These are phyloP conservation scores for Fusarium phyllophilum DNA, from an alignment of 2,329 filamentous ascomycete species.

Conservation along the genomic window DNA sequence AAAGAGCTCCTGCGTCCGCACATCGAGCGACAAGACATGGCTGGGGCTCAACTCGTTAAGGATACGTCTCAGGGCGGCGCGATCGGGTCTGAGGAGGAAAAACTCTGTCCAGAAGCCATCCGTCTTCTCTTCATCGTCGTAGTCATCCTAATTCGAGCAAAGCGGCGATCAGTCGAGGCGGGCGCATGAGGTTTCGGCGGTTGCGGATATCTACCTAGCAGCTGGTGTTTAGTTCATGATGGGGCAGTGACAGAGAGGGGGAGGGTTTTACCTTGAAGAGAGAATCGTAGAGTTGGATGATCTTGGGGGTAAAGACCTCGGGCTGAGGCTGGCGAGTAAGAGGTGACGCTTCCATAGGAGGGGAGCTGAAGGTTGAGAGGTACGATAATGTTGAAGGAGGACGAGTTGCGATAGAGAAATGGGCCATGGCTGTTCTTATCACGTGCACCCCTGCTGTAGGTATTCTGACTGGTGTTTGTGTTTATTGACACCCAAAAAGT, in stretches of 20 bases:
- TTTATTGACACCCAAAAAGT: slow-evolving; percentile 4
- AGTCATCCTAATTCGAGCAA: slow-evolving; percentile 62
- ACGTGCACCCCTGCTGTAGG: slow-evolving; percentile 19
- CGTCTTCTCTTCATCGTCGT: slow-evolving; percentile 74
- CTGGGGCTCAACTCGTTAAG: slow-evolving; percentile 77
- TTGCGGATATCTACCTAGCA: slow-evolving; percentile 42
- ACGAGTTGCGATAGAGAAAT: slow-evolving; percentile 34
- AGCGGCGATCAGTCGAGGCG: slow-evolving; percentile 45
- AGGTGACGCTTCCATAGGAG: slow-evolving; percentile 85
- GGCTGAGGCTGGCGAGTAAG: slow-evolving; percentile 92
- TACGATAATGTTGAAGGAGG: slow-evolving; percentile 23
- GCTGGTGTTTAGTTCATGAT: slow-evolving; percentile 30
- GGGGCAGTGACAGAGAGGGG: neutral
- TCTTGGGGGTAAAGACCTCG: slow-evolving; percentile 92
- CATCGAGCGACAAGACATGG: slow-evolving; percentile 80
- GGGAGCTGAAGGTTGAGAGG: slow-evolving; percentile 16
- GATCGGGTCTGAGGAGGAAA: slow-evolving; percentile 88
- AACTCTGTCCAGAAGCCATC: slow-evolving; percentile 98
- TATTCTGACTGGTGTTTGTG: neutral
- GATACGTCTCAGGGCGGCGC: slow-evolving; percentile 71
- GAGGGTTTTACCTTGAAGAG: slow-evolving; percentile 75
- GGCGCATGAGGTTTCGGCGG: slow-evolving; percentile 28
- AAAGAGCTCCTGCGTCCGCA: slow-evolving; percentile 83
- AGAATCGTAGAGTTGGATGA: slow-evolving; percentile 87
- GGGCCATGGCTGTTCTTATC: slow-evolving; percentile 17